Percentiles rank a stretch among this genome's conserved stretches.
These are phyloP conservation scores for Dunaliella primolecta DNA, from an alignment of 139 green algal species.

Conservation along the genomic window DNA sequence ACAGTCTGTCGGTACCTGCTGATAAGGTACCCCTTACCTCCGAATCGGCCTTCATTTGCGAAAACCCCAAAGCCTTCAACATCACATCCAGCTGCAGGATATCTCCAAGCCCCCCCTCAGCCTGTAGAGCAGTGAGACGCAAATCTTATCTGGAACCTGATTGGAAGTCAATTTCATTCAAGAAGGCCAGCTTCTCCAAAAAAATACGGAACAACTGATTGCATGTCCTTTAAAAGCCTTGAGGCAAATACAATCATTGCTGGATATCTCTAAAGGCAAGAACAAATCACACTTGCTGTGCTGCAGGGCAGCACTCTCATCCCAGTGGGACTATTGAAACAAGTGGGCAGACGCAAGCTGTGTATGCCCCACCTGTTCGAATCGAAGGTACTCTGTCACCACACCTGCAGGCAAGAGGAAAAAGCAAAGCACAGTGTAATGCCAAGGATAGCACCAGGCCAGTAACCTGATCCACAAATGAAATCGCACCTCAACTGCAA, in stretches of 20 bases:
- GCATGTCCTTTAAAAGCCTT: neutral
- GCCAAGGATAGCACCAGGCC: too few species aligned
- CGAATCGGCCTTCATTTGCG: conserved; percentile 86
- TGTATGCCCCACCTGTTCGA: conserved; percentile 54
- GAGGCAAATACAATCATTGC: neutral
- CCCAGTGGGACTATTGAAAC: too few species aligned
- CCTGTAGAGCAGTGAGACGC: conserved; percentile 21
- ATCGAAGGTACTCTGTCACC: conserved; percentile 85
- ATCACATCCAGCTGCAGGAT: conserved; percentile 86
- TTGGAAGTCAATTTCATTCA: neutral
- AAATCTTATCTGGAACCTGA: neutral
- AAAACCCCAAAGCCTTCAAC: conserved; percentile 53
- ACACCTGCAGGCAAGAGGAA: too few species aligned
- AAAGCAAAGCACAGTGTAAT: too few species aligned
- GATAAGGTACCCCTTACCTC: too few species aligned
- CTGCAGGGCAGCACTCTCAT: neutral
- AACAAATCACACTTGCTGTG: neutral
- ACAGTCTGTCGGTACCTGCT: too few species aligned
- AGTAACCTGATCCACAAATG: too few species aligned
- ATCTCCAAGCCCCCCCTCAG: conserved; percentile 90
- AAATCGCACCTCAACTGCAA: too few species aligned
- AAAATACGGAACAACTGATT: neutral
- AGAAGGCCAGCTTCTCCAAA: neutral
- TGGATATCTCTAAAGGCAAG: neutral
- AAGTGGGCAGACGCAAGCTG: too few species aligned